Conservation (phyloP, 2,329 filamentous ascomycete genomes). For the Knufia petricola region DNA sequence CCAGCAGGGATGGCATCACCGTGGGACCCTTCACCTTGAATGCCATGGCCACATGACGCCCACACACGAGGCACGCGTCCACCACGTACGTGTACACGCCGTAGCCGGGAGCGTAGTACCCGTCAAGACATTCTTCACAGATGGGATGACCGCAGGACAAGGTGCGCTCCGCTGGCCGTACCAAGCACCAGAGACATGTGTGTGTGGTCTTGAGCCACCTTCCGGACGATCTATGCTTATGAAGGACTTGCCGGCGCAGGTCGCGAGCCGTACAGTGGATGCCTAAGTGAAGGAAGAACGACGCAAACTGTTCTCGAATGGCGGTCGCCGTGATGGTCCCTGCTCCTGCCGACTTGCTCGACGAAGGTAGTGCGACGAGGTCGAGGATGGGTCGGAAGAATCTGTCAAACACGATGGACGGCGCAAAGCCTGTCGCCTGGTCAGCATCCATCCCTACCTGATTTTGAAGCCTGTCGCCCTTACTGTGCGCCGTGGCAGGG, state of each 20-base stretch:
- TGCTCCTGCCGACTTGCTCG: not conserved
- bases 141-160: slow-evolving; percentile 5
- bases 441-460: not conserved
- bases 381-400: slow-evolving; percentile 1
- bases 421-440: not conserved
- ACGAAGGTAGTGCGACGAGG: not conserved
- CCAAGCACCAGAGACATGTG: slow-evolving; percentile 6
- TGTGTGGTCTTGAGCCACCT: slow-evolving; percentile 3
- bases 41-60: not conserved
- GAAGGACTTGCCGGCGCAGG: slow-evolving; percentile 5
- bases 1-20: slow-evolving; percentile 22
- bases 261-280: not conserved
- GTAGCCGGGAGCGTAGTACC: slow-evolving; percentile 5
- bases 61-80: slow-evolving; percentile 5
- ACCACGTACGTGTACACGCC: slow-evolving; percentile 6
- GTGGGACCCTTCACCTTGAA: slow-evolving; percentile 20
- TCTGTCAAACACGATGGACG: not conserved
- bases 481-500: not conserved
- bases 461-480: not conserved
- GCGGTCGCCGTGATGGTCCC: not conserved
- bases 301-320: not conserved
- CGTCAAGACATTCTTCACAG: slow-evolving; percentile 10
- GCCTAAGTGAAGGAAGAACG: not conserved
- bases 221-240: slow-evolving; percentile 1
- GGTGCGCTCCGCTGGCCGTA: slow-evolving; percentile 6